phyloP scores from a whole-genome alignment of 768 basidiomycete genomes.

The Rickenella mellea region DNA sequence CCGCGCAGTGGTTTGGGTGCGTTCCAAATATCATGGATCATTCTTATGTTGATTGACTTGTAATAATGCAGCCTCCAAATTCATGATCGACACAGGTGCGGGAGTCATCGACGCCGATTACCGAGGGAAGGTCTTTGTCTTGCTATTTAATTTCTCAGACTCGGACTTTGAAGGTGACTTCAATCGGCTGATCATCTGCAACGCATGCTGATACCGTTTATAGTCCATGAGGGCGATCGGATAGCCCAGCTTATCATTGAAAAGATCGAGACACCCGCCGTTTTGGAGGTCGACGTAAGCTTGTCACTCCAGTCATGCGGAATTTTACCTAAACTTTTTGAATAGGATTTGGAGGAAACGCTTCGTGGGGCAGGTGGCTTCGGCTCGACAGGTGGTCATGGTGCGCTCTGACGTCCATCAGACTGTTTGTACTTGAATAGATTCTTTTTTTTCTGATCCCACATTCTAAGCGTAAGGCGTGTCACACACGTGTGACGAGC shows the following conservation, averaged over 20 bases:
- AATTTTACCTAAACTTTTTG: conserved; percentile 3
- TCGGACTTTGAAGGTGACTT: conserved; percentile 71
- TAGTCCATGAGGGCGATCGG: conserved; percentile 91
- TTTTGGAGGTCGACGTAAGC: conserved; percentile 78
- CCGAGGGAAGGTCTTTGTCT: conserved; percentile 80
- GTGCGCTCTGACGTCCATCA: conserved; percentile 26
- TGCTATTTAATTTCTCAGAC: conserved; percentile 89
- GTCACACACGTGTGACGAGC: no score
- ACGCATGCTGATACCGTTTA: not conserved
- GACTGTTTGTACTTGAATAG: conserved; percentile 1
- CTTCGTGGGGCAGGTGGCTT: conserved; percentile 80
- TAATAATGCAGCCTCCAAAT: conserved; percentile 69
- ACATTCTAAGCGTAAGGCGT: not conserved
- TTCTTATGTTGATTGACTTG: not conserved
- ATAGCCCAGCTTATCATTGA: conserved; percentile 94
- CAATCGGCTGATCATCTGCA: not conserved
- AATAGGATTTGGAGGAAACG: conserved; percentile 78
- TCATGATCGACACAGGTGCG: conserved; percentile 96
- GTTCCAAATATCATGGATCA: conserved; percentile 13
- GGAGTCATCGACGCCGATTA: conserved; percentile 98
- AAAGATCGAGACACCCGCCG: conserved; percentile 75
- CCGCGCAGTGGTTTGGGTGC: conserved; percentile 91
- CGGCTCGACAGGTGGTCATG: conserved; percentile 90
- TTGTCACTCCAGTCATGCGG: conserved; percentile 1
- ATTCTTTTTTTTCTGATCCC: not conserved